Percentiles rank a stretch among this genome's conserved stretches.
phyloP scores from a whole-genome alignment of 2,329 filamentous ascomycete genomes.

The Fusarium tuaranense region DNA sequence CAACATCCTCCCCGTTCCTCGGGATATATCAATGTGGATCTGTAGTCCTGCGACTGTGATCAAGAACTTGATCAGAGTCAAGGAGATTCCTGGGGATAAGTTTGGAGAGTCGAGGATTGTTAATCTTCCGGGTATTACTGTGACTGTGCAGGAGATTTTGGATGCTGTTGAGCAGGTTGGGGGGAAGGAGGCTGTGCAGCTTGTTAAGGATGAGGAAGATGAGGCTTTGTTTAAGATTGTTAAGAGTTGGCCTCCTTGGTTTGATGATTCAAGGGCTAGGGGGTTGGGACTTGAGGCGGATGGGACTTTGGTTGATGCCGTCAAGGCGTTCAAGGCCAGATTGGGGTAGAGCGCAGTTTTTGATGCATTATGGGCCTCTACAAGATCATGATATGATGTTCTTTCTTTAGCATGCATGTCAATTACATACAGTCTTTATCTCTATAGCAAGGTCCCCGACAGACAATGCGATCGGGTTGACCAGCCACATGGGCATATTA shows the following conservation, averaged over 20 bases:
- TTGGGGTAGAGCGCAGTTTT: not conserved
- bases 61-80: constrained; percentile 59
- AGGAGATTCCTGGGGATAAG: constrained; percentile 54
- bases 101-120: constrained; percentile 56
- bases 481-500: not conserved
- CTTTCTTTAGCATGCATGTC: not conserved
- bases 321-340: constrained; percentile 42
- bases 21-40: constrained; percentile 61
- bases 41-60: constrained; percentile 64
- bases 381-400: not conserved
- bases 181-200: constrained; percentile 55
- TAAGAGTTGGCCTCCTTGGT: constrained; percentile 64
- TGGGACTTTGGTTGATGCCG: constrained; percentile 50
- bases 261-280: constrained; percentile 63
- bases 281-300: constrained; percentile 64
- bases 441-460: not conserved
- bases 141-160: constrained; percentile 65
- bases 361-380: not conserved
- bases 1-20: constrained; percentile 60
- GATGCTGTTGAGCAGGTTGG: constrained; percentile 62
- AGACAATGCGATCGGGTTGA: not conserved
- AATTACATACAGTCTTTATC: not conserved
- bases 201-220: constrained; percentile 61
- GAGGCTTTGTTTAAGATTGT: constrained; percentile 62
- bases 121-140: constrained; percentile 64